Base-by-base conservation (phyloP, 129 eudicot species). In the Helianthus tuberosus region DNA sequence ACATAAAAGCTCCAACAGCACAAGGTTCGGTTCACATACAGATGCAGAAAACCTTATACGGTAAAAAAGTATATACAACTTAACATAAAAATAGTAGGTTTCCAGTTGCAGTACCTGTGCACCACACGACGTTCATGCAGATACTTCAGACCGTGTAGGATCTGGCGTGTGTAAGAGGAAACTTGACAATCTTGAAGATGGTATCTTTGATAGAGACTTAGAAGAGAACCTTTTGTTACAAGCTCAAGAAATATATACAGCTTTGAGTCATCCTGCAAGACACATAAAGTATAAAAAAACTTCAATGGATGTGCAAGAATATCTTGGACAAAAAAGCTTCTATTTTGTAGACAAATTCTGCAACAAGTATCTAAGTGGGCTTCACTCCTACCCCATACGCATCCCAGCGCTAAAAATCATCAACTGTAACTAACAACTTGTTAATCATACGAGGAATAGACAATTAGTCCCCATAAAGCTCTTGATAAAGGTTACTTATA, bases 171-270 rank as follows among this genome's bases (percentile, higher is more conserved):
- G 76, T 90, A 94, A 20, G 83, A 81, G 44, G 97, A 90, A 71
- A 86, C 98, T 68, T 75, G 86, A 64, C 91, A 85, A 80, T 94
- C 98, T 79, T 75, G 82, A 75, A 94, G 91, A 73, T 59, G 69
- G 66, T 90, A 90, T 79, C 80, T 85, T 79, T 84, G 88, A 66
- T 90, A 90, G 25, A 94, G 91, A 69, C 82, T 90, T 64, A 87
- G 63, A 69, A 94, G 98, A 66, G 96, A 88, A 53, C 97, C 97
- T 72, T 90, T 80, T 12, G 91, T 88, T 50, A 89, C 96, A 64
- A 94, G 88, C 89, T 94, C 97, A 73, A 94, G 96, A 80, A 94
- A 94, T 79, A 94, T 94, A 64, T 94, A 94, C 66, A 94, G 85
- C 49, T 77, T 84, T 68, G 89, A 81, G 36, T 85, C 91, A 60